A percentile compares a stretch with the other conserved stretches of the same genome.
Evolutionary conservation across 768 basidiomycete species (phyloP).

Genomic region (Lenzites betulinus): DNA sequence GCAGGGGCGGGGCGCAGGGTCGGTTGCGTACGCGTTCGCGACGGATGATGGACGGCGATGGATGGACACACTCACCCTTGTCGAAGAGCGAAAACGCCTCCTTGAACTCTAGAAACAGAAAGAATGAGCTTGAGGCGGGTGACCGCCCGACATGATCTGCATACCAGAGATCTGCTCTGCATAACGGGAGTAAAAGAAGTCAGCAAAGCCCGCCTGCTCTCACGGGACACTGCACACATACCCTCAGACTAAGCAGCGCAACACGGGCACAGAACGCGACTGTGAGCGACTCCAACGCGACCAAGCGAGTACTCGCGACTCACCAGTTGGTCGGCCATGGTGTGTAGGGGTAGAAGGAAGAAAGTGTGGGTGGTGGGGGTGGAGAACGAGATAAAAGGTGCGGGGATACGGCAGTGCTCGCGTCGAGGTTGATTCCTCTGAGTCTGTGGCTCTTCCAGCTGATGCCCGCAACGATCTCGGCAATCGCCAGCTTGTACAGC

Average conservation of each 20-base stretch:
- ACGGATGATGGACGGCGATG: slow-evolving; percentile 9
- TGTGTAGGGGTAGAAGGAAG: slow-evolving; percentile 14
- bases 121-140: slow-evolving; percentile 3
- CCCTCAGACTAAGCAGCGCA: slow-evolving; percentile 27
- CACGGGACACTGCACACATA: slow-evolving; percentile 22
- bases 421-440: slow-evolving; percentile 3
- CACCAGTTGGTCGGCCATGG: slow-evolving; percentile 59
- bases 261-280: background rate
- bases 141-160: slow-evolving; percentile 27
- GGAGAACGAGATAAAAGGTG: slow-evolving; percentile 17
- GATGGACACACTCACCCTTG: slow-evolving; percentile 61
- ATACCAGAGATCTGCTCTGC: slow-evolving; percentile 90
- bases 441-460: slow-evolving; percentile 1
- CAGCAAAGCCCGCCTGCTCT: slow-evolving; percentile 16
- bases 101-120: slow-evolving; percentile 81
- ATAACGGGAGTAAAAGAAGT: slow-evolving; percentile 15
- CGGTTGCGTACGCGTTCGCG: background rate
- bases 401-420: slow-evolving; percentile 20
- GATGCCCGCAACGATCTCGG: slow-evolving; percentile 29
- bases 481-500: slow-evolving; percentile 28
- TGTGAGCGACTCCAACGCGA: slow-evolving; percentile 4
- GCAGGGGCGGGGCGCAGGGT: slow-evolving; percentile 4
- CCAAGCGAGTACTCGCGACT: slow-evolving; percentile 23
- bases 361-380: slow-evolving; percentile 3
- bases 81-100: slow-evolving; percentile 98